Evolutionary conservation across 2,329 filamentous ascomycete species (phyloP).

Genomic region (Tetracladium maxilliforme): DNA sequence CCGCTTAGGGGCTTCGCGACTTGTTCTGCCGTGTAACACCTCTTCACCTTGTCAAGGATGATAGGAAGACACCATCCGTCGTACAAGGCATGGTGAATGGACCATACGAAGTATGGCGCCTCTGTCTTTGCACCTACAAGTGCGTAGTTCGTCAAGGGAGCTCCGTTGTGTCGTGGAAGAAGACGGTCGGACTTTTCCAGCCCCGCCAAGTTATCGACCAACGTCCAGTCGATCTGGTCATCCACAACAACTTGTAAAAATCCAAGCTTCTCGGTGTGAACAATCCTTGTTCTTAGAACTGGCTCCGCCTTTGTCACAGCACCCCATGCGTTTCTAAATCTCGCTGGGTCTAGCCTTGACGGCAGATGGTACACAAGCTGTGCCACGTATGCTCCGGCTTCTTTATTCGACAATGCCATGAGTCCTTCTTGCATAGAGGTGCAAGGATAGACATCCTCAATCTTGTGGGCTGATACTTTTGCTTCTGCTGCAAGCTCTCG

Average conservation of each 20-base stretch:
- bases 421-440: slow-evolving; percentile 21
- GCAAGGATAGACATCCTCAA: slow-evolving; percentile 24
- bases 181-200: no score
- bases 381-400: slow-evolving; percentile 18
- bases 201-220: no score
- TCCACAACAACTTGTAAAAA: slow-evolving; percentile 10
- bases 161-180: no score
- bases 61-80: slow-evolving; percentile 28
- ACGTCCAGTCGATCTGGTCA: slow-evolving; percentile 8
- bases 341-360: slow-evolving; percentile 6
- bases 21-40: no score
- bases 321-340: slow-evolving; percentile 14
- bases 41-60: slow-evolving; percentile 14
- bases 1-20: no score
- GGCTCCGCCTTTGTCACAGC: slow-evolving; percentile 9
- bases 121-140: no score
- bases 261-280: slow-evolving; percentile 13
- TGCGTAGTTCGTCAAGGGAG: no score
- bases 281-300: slow-evolving; percentile 19
- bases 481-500: no score
- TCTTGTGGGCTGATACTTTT: slow-evolving; percentile 2
- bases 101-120: slow-evolving; percentile 28
- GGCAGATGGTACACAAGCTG: slow-evolving; percentile 12
- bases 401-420: slow-evolving; percentile 17
- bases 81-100: slow-evolving; percentile 34